Evolutionary conservation across 2,329 filamentous ascomycete genomes (phyloP).

Genomic region (Penicillium sclerotiorum): DNA sequence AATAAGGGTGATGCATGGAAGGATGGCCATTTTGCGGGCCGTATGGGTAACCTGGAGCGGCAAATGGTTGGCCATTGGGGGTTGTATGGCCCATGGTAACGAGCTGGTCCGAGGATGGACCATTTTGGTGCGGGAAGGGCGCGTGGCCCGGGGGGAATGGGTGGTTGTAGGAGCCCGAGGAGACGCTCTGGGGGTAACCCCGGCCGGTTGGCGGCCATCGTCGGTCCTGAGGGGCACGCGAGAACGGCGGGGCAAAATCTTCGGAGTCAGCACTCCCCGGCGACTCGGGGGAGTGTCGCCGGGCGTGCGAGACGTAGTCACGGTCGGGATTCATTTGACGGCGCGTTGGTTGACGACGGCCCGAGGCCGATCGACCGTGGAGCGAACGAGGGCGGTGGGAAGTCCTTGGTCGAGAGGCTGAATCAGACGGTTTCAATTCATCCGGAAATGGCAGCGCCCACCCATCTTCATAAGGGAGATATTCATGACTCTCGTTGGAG

Average conservation of each 20-base stretch:
- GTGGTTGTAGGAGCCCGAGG: constrained; percentile 41
- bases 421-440: constrained; percentile 53
- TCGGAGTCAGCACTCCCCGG: constrained; percentile 68
- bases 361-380: constrained; percentile 39
- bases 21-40: not conserved
- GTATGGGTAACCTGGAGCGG: not conserved
- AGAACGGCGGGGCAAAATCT: constrained; percentile 59
- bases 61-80: constrained; percentile 30
- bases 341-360: constrained; percentile 41
- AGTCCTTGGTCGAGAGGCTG: constrained; percentile 47
- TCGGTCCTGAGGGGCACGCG: constrained; percentile 37
- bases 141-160: constrained; percentile 36
- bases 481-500: constrained; percentile 46
- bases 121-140: constrained; percentile 29
- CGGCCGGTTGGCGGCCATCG: constrained; percentile 36
- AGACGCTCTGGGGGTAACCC: constrained; percentile 44
- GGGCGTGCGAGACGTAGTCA: constrained; percentile 41
- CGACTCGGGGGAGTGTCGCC: constrained; percentile 53
- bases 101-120: constrained; percentile 36
- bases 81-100: constrained; percentile 33
- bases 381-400: constrained; percentile 44
- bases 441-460: constrained; percentile 47
- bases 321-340: constrained; percentile 42
- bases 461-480: constrained; percentile 42
- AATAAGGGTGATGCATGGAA: not conserved